These are phyloP conservation scores for Tricholoma saponaceum DNA, from an alignment of 768 basidiomycete species.

Conservation along the genomic window DNA sequence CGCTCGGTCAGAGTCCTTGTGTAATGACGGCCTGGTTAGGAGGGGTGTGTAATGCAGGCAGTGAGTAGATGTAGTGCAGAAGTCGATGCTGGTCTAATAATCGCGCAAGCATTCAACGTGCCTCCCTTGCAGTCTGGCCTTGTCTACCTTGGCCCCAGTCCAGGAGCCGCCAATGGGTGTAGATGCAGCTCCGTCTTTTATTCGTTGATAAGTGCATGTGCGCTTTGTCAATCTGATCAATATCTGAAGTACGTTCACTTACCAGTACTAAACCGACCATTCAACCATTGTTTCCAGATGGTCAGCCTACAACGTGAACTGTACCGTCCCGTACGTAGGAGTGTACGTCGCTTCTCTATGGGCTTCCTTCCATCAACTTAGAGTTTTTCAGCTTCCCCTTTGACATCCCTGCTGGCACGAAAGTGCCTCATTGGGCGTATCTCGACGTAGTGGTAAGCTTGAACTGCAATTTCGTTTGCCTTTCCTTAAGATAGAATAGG, in stretches of 20 bases:
- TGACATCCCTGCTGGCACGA: slow-evolving; percentile 36
- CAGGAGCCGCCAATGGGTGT: background rate
- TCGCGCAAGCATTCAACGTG: slow-evolving; percentile 30
- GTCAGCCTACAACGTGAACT: slow-evolving; percentile 44
- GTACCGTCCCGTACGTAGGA: slow-evolving; percentile 32
- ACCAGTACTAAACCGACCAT: background rate
- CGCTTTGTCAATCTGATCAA: slow-evolving; percentile 35
- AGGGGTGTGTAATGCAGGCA: slow-evolving; percentile 34
- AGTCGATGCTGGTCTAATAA: background rate
- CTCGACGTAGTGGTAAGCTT: slow-evolving; percentile 33
- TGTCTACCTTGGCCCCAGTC: slow-evolving; percentile 28
- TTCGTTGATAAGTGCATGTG: background rate
- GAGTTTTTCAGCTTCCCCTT: slow-evolving; percentile 25
- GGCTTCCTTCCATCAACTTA: background rate
- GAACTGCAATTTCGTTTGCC: background rate
- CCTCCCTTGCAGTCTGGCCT: slow-evolving; percentile 22
- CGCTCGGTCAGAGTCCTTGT: slow-evolving; percentile 38
- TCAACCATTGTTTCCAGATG: slow-evolving; percentile 32
- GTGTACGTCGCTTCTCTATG: slow-evolving; percentile 20
- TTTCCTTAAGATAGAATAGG: slow-evolving; percentile 13
- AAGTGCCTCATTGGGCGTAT: slow-evolving; percentile 49
- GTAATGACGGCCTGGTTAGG: slow-evolving; percentile 37
- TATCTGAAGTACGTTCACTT: slow-evolving; percentile 26
- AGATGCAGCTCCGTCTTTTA: background rate
- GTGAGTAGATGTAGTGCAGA: slow-evolving; percentile 18